These are phyloP conservation scores for Escallonia herrerae DNA, from an alignment of 129 eudicot species.

Conservation along the genomic window DNA sequence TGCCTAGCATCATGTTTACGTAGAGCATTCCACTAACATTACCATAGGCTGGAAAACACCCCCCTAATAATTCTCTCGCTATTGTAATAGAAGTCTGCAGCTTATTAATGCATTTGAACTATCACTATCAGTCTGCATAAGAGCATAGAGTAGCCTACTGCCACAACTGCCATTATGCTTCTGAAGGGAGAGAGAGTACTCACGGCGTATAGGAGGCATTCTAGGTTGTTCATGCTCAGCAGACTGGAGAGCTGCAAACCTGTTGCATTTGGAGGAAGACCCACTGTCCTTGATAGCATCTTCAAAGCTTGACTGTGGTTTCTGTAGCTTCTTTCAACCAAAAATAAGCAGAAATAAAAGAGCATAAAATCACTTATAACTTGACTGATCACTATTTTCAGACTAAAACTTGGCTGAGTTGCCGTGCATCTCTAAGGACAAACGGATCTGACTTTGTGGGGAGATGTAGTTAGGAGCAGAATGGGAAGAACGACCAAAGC, in stretches of 20 bases:
- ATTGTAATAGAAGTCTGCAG: background rate
- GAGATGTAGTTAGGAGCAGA: too few species aligned
- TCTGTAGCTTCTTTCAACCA: slow-evolving; percentile 19
- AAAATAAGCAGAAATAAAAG: too few species aligned
- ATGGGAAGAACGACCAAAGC: too few species aligned
- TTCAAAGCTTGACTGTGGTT: slow-evolving; percentile 18
- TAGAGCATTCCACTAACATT: too few species aligned
- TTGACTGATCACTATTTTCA: too few species aligned
- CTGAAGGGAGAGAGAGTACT: slow-evolving; percentile 11
- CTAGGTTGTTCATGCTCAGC: slow-evolving; percentile 27
- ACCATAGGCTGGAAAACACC: too few species aligned
- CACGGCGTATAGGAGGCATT: slow-evolving; percentile 35
- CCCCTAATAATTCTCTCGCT: background rate
- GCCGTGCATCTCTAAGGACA: too few species aligned
- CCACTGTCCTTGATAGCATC: slow-evolving; percentile 15
- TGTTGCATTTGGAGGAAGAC: slow-evolving; percentile 31
- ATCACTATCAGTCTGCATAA: background rate
- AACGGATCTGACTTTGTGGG: too few species aligned
- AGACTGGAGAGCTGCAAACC: slow-evolving; percentile 17
- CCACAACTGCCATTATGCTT: background rate
- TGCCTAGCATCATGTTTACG: too few species aligned
- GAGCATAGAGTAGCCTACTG: background rate
- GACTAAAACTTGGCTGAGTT: too few species aligned
- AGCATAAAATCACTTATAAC: too few species aligned
- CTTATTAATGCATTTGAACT: background rate